These are phyloP conservation scores for Colletotrichum musicola DNA, from an alignment of 2,329 filamentous ascomycete species.

Conservation along the genomic window DNA sequence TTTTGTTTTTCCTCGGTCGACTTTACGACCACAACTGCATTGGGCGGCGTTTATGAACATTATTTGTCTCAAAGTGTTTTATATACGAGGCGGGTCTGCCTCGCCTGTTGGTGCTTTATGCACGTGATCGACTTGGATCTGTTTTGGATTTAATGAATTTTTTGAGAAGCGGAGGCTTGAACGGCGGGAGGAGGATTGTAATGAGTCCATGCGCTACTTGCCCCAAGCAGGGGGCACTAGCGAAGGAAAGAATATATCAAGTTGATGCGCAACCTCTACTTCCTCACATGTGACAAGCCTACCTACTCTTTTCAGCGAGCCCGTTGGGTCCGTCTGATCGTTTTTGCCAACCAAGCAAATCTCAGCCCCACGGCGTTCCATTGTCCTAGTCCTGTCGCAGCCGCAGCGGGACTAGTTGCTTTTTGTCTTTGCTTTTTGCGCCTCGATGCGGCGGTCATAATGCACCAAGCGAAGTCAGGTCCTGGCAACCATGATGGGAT, in stretches of 20 bases:
- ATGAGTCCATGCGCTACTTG: slow-evolving; percentile 9
- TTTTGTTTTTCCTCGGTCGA: neutral
- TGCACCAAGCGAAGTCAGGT: slow-evolving; percentile 12
- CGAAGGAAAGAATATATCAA: slow-evolving; percentile 19
- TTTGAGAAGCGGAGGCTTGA: neutral
- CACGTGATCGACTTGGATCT: slow-evolving; percentile 1
- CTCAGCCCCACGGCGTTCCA: neutral
- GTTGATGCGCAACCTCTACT: slow-evolving; percentile 2
- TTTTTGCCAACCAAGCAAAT: neutral
- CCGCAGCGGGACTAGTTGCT: neutral
- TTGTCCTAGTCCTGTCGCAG: neutral
- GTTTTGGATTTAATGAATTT: slow-evolving; percentile 35
- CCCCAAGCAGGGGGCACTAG: neutral
- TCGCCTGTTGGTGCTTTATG: neutral
- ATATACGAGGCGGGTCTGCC: slow-evolving; percentile 20
- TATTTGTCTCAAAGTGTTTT: slow-evolving; percentile 1
- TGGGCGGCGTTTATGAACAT: slow-evolving; percentile 35
- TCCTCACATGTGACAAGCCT: neutral
- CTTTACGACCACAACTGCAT: slow-evolving; percentile 25
- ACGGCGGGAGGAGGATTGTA: slow-evolving; percentile 17
- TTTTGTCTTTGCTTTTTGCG: neutral
- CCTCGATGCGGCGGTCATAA: neutral
- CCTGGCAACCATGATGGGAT: neutral
- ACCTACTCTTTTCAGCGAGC: neutral
- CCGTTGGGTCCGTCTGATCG: neutral